phyloP scores from a whole-genome alignment of 768 basidiomycete genomes.

The Rhodocollybia butyracea region DNA sequence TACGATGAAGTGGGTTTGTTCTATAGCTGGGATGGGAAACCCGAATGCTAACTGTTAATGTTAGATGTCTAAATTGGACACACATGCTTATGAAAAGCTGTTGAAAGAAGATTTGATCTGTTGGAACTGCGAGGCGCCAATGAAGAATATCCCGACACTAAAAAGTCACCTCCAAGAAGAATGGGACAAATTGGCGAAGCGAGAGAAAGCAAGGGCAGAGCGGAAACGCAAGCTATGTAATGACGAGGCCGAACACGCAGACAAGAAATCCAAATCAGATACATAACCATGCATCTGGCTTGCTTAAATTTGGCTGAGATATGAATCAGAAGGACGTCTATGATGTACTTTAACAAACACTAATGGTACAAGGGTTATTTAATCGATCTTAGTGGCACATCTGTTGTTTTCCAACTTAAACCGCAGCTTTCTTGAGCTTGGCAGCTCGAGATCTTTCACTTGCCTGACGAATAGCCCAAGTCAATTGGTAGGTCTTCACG shows the following conservation, averaged over 20 bases:
- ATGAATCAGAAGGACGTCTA: too few species aligned
- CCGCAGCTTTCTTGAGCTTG: slow-evolving; percentile 33
- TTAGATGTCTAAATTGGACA: slow-evolving; percentile 54
- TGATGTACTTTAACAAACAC: too few species aligned
- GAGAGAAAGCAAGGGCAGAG: slow-evolving; percentile 37
- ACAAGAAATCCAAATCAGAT: slow-evolving; percentile 9
- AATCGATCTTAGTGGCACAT: too few species aligned
- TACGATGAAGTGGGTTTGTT: slow-evolving; percentile 43
- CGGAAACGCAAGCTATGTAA: slow-evolving; percentile 35
- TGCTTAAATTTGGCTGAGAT: too few species aligned
- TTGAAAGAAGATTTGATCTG: slow-evolving; percentile 69
- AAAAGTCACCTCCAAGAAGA: slow-evolving; percentile 77
- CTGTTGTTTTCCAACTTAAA: slow-evolving; percentile 7
- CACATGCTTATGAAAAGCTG: slow-evolving; percentile 55
- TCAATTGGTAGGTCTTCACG: slow-evolving; percentile 84
- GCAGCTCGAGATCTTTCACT: slow-evolving; percentile 61
- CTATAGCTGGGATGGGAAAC: too few species aligned
- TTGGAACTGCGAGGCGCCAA: slow-evolving; percentile 59
- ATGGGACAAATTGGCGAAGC: slow-evolving; percentile 49
- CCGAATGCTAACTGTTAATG: neutral
- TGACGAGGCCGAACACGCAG: neutral
- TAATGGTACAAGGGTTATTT: too few species aligned
- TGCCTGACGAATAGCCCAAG: slow-evolving; percentile 88
- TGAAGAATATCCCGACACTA: slow-evolving; percentile 72
- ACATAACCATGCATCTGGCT: too few species aligned